A percentile compares a stretch with the other conserved stretches of the same genome.
Evolutionary conservation across 345 rosid species (phyloP).

Genomic region (Populus ilicifolia): DNA sequence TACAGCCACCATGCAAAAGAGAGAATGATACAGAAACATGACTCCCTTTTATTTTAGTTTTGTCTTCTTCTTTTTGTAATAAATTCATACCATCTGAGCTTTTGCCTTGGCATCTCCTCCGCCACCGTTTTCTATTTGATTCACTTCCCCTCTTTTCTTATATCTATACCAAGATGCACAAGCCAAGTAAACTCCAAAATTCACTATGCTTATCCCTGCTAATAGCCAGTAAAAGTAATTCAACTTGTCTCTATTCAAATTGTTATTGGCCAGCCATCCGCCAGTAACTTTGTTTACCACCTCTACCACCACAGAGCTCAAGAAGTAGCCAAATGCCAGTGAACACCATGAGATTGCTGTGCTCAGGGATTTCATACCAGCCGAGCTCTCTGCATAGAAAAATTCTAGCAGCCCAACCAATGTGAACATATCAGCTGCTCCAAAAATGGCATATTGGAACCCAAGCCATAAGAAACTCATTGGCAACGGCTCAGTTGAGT

Average conservation of each 20-base stretch:
- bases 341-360: constrained; percentile 55
- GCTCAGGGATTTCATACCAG: constrained; percentile 49
- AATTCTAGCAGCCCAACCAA: constrained; percentile 57
- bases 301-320: constrained; percentile 50
- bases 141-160: constrained; percentile 33
- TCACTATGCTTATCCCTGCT: constrained; percentile 32
- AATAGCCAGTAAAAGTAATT: constrained; percentile 43
- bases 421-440: constrained; percentile 62
- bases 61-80: not conserved
- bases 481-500: constrained; percentile 44
- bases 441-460: constrained; percentile 47
- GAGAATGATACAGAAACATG: too few species aligned
- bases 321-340: constrained; percentile 50
- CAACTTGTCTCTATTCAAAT: constrained; percentile 38
- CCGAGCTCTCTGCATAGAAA: constrained; percentile 55
- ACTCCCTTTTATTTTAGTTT: too few species aligned
- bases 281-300: constrained; percentile 53
- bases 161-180: constrained; percentile 66
- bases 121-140: constrained; percentile 9
- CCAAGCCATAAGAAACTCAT: constrained; percentile 61
- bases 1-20: not conserved
- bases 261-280: constrained; percentile 46
- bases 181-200: constrained; percentile 46
- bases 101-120: constrained; percentile 14
- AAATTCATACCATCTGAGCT: constrained; percentile 5